Base-by-base conservation (phyloP, 2,329 filamentous ascomycete genomes). In the Penicillium sp. region DNA sequence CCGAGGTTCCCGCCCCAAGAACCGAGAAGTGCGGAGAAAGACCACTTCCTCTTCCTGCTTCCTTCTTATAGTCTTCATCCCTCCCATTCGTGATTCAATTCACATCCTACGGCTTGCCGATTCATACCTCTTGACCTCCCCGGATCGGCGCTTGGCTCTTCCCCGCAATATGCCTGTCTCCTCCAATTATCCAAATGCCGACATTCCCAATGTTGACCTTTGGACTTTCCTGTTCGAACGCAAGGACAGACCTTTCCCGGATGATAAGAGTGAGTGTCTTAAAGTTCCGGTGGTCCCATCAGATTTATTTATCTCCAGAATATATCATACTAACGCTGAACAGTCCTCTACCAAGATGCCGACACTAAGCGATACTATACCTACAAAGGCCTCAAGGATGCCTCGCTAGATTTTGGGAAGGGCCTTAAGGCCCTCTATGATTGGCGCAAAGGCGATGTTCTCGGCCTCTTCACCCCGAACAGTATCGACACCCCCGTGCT, bases 381-480 rank as follows among this genome's bases (percentile, higher is more conserved):
- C 42, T 92, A 84, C 69, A 78, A 79, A 29, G 79, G 90, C 57
- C 74, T 89, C 51, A 86, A 83, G 63, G 77, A 78, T 55, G 78
- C 83, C 15, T 87, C 90, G 1, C 73, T 85, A 36, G 81, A 85
- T n/a, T 95, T 96, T 61, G 92, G 90, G 46, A 85, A 86, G 59
- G 92, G 89, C 0, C 80, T 97, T 18, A 86, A 85, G 65, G 82
- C 86, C 24, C 72, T 79, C 21, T 93, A 86, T 81, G 80, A 85
- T 45, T 96, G 91, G 88, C 80, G 85, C 62, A 91, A 88, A 67
- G 88, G 89, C 64, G 89, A 96, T 68, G 89, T 94, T 1, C 79
- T 96, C 21, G 88, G 82, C 10, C 79, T 96, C 49, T 96, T 87
- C 77, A 86, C 89, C 3, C 89, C 91, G 26, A 96, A 97, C 70